Evolutionary conservation across 768 basidiomycete genomes (phyloP).

Genomic region (Lyophyllum semitale): DNA sequence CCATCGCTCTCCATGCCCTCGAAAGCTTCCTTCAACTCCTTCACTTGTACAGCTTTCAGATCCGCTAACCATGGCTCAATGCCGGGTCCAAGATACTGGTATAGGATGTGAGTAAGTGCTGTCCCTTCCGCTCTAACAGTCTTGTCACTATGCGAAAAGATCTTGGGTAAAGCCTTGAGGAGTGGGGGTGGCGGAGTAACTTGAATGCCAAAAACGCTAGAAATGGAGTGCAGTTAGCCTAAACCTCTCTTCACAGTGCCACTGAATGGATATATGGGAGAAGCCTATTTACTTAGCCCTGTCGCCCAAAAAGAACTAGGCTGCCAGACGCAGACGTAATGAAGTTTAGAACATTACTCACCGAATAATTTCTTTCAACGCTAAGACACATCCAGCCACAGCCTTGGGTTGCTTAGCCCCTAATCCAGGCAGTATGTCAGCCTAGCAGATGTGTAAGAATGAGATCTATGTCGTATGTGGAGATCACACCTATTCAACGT

Average conservation of each 20-base stretch:
- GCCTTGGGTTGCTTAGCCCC: constrained; percentile 93
- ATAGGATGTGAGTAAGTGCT: constrained; percentile 70
- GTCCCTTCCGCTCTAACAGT: constrained; percentile 92
- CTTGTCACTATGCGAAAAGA: constrained; percentile 95
- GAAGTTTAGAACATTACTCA: constrained; percentile 36
- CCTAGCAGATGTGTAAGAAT: constrained; percentile 41
- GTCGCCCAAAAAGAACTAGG: too few species aligned
- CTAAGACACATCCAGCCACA: constrained; percentile 77
- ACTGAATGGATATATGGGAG: neutral
- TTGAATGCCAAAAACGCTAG: constrained; percentile 78
- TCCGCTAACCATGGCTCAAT: constrained; percentile 87
- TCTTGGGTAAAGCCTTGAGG: constrained; percentile 87
- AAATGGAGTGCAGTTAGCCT: constrained; percentile 4
- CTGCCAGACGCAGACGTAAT: neutral
- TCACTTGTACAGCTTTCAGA: constrained; percentile 95
- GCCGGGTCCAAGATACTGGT: constrained; percentile 83
- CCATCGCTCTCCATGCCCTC: constrained; percentile 82
- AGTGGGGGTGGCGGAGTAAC: constrained; percentile 74
- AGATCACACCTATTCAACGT: constrained; percentile 40
- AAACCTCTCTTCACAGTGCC: neutral
- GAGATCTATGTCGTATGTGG: constrained; percentile 24
- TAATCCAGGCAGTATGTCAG: constrained; percentile 81
- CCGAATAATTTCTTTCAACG: constrained; percentile 85
- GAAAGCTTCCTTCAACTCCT: constrained; percentile 92
- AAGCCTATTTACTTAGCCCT: too few species aligned